These are phyloP conservation scores for Flaveria linearis DNA, from an alignment of 129 eudicot species.

Conservation along the genomic window DNA sequence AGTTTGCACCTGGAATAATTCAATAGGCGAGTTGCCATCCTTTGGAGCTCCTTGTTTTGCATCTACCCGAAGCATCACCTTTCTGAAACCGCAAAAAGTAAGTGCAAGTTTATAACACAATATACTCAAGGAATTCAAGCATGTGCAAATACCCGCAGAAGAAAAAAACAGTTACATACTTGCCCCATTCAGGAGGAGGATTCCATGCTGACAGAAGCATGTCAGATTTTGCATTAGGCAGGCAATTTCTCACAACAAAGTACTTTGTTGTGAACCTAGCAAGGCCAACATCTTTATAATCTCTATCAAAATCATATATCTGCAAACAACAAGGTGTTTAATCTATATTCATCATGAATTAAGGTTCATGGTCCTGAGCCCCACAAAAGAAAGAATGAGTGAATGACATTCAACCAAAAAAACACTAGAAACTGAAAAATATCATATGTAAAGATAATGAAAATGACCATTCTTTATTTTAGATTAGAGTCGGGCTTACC, in stretches of 20 bases:
- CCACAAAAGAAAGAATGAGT: not conserved
- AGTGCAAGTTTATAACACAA: conserved; percentile 15
- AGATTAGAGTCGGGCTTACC: conserved; percentile 45
- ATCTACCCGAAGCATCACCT: conserved; percentile 97
- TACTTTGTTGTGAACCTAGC: conserved; percentile 89
- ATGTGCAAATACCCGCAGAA: not conserved
- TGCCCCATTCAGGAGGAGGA: conserved; percentile 99
- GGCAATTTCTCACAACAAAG: conserved; percentile 90
- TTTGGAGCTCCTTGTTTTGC: conserved; percentile 95
- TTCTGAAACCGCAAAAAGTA: conserved; percentile 50
- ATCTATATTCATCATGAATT: conserved; percentile 20
- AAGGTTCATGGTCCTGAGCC: conserved; percentile 15
- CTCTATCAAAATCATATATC: conserved; percentile 95
- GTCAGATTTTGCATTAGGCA: conserved; percentile 92
- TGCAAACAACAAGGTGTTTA: conserved; percentile 42
- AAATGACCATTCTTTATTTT: not conserved
- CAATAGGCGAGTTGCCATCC: conserved; percentile 94
- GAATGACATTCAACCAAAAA: not conserved
- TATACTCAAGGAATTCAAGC: not conserved
- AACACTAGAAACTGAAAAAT: not conserved
- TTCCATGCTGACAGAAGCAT: conserved; percentile 97
- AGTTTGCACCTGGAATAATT: conserved; percentile 74
- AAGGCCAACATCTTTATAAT: conserved; percentile 92
- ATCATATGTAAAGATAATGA: not conserved
- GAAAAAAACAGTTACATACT: conserved; percentile 51